A percentile compares a stretch with the other conserved stretches of the same genome.
phyloP scores from a whole-genome alignment of 2,329 filamentous ascomycete genomes.

The Bipolaris gigantea region DNA sequence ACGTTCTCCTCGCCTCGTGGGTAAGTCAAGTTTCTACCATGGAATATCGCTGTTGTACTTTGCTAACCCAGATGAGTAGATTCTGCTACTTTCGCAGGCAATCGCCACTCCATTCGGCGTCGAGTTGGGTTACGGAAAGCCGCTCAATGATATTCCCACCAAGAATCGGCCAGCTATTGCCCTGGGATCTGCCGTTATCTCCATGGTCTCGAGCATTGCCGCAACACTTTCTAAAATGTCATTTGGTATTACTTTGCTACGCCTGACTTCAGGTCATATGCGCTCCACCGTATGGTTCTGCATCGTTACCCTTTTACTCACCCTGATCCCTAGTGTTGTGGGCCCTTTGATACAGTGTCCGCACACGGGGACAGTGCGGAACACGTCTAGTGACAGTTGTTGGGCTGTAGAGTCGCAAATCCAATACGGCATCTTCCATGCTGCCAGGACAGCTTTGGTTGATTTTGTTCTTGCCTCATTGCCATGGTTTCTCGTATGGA shows the following conservation, averaged over 20 bases:
- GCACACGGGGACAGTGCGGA: conserved; percentile 23
- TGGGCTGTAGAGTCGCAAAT: conserved; percentile 19
- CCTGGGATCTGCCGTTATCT: conserved; percentile 18
- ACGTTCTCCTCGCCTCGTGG: conserved; percentile 32
- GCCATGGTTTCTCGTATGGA: conserved; percentile 34
- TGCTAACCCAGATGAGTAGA: conserved; percentile 15
- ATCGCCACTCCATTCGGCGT: conserved; percentile 26
- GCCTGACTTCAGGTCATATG: conserved; percentile 19
- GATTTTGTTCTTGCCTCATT: conserved; percentile 34
- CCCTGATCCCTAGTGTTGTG: conserved; percentile 31
- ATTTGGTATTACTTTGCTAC: conserved; percentile 34
- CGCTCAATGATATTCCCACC: conserved; percentile 17
- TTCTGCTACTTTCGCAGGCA: conserved; percentile 25
- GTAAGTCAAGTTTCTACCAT: conserved; percentile 10
- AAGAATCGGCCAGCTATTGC: conserved; percentile 22
- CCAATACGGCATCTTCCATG: conserved; percentile 36
- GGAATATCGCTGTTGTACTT: not conserved
- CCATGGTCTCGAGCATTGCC: conserved; percentile 31
- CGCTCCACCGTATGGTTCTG: conserved; percentile 30
- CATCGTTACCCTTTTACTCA: conserved; percentile 27
- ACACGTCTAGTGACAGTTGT: conserved; percentile 19
- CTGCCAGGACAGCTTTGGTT: conserved; percentile 25
- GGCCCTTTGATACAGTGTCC: conserved; percentile 27
- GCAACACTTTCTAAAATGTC: conserved; percentile 33
- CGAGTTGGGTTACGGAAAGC: conserved; percentile 29